phyloP scores from a whole-genome alignment of 352 stramenopile genomes.

The Phytophthora fragariae region DNA sequence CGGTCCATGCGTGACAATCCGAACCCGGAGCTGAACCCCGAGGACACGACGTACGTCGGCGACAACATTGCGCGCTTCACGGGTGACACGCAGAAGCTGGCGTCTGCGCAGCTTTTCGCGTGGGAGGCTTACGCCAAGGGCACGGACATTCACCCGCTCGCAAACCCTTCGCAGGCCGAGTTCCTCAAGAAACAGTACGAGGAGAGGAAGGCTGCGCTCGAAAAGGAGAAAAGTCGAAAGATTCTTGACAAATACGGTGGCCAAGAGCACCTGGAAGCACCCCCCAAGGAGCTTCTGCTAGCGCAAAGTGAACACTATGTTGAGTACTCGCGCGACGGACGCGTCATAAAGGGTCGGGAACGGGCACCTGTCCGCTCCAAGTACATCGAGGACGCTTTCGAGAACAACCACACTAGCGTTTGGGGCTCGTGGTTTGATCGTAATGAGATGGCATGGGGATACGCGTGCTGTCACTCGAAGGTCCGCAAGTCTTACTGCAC shows the following conservation, averaged over 20 bases:
- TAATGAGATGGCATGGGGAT: constrained; percentile 96
- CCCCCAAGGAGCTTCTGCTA: constrained; percentile 82
- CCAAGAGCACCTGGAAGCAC: constrained; percentile 90
- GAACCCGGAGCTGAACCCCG: constrained; percentile 93
- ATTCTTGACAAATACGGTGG: constrained; percentile 97
- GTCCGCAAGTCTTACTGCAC: constrained; percentile 97
- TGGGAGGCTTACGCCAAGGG: constrained; percentile 95
- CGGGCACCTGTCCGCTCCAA: constrained; percentile 92
- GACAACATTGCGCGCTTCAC: constrained; percentile 96
- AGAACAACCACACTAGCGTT: constrained; percentile 97
- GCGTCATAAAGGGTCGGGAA: constrained; percentile 86
- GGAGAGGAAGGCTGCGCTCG: constrained; percentile 71
- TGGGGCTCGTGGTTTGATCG: constrained; percentile 99
- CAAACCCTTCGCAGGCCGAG: constrained; percentile 96
- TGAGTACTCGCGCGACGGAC: constrained; percentile 94
- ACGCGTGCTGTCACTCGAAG: constrained; percentile 96
- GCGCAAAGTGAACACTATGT: constrained; percentile 92
- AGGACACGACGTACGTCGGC: constrained; percentile 95
- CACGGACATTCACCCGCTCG: constrained; percentile 95
- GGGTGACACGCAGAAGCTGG: constrained; percentile 94
- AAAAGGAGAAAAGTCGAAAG: constrained; percentile 73
- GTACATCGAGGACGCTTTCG: constrained; percentile 97
- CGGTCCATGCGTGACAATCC: constrained; percentile 99
- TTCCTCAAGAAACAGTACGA: constrained; percentile 96
- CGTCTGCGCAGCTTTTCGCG: constrained; percentile 95